These are phyloP conservation scores for Thuidium tamariscinum DNA, from an alignment of 225 moss, liverwort and hornwort species.

Conservation along the genomic window DNA sequence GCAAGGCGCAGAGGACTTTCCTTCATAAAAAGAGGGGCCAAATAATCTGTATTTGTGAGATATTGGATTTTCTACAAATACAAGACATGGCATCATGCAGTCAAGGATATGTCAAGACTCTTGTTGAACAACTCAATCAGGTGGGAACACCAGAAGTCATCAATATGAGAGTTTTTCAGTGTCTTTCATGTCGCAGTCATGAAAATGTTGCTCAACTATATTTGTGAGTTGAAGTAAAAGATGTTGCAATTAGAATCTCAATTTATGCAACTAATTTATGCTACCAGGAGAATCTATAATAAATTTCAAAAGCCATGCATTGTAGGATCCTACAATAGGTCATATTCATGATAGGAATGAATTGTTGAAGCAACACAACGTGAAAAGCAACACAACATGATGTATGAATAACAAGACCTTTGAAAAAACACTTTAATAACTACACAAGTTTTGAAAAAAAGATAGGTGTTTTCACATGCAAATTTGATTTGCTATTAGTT, in stretches of 20 bases:
- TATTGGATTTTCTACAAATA: not conserved
- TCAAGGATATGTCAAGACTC: not conserved
- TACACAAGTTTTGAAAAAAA: no score
- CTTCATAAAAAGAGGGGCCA: no score
- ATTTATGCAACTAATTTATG: accelerated
- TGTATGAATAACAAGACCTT: not conserved
- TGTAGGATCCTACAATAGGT: not conserved
- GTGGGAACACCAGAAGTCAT: not conserved
- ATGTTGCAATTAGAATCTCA: not conserved
- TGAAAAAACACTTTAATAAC: no score
- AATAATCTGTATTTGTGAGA: not conserved
- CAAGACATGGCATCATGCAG: no score
- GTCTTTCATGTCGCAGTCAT: not conserved
- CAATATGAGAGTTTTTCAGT: not conserved
- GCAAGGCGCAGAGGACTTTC: no score
- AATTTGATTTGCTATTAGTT: not conserved
- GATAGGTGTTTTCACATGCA: not conserved
- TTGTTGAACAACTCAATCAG: not conserved
- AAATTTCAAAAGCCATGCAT: no score
- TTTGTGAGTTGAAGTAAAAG: not conserved
- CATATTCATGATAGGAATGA: no score
- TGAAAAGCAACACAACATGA: not conserved
- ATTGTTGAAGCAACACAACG: not conserved
- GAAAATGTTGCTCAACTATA: not conserved
- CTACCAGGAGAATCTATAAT: not conserved